Percentiles rank a stretch among this genome's conserved stretches.
Conservation (phyloP, 2,329 filamentous ascomycete genomes). For the Lachnellula occidentalis region DNA sequence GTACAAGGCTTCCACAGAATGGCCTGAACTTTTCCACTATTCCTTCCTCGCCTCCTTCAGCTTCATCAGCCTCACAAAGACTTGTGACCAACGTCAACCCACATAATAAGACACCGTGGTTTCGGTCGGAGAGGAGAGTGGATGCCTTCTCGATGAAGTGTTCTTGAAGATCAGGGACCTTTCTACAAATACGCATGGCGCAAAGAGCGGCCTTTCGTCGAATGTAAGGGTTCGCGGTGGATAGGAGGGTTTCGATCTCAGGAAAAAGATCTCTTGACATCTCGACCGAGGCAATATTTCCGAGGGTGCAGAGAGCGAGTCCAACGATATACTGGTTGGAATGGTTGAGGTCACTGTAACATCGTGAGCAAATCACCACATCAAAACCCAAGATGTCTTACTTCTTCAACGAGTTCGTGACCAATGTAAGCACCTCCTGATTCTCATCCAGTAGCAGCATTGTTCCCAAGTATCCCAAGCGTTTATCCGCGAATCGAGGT, state of each 20-base stretch:
- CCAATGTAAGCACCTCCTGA: conserved; percentile 92
- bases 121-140: conserved; percentile 80
- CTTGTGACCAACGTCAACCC: conserved; percentile 87
- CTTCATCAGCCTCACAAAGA: conserved; percentile 91
- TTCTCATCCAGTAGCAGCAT: conserved; percentile 97
- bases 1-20: conserved; percentile 77
- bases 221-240: conserved; percentile 97
- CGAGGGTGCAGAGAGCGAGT: conserved; percentile 89
- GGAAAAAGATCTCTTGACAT: conserved; percentile 97
- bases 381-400: conserved; percentile 37
- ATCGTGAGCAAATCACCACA: conserved; percentile 1
- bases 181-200: conserved; percentile 97
- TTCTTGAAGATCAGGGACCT: conserved; percentile 94
- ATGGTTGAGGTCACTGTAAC: conserved; percentile 79
- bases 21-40: conserved; percentile 88
- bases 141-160: conserved; percentile 95
- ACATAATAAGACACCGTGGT: conserved; percentile 91
- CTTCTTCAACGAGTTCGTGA: conserved; percentile 98
- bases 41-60: conserved; percentile 82
- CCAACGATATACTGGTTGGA: conserved; percentile 98
- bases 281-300: conserved; percentile 95
- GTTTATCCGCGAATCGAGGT: conserved; percentile 95
- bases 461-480: conserved; percentile 89
- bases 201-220: conserved; percentile 95
- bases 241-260: conserved; percentile 87